phyloP scores from a whole-genome alignment of 768 basidiomycete genomes.

The Leccinum variicolor region DNA sequence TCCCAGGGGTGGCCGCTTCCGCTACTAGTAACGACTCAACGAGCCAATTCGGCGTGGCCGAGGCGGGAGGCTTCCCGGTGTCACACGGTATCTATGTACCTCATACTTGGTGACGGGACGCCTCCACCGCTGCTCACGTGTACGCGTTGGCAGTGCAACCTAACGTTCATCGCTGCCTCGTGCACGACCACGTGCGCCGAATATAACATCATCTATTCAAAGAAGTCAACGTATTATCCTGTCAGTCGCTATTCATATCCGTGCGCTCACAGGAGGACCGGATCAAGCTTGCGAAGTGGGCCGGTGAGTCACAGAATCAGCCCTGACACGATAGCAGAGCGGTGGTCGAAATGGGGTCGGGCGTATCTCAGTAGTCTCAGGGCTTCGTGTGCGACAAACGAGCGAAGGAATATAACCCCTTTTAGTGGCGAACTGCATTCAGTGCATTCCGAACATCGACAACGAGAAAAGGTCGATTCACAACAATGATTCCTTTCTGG shows the following conservation, averaged over 20 bases:
- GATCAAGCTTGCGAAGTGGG: background rate
- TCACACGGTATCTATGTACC: background rate
- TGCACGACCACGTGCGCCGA: background rate
- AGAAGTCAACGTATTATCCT: background rate
- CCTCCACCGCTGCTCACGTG: background rate
- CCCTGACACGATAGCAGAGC: background rate
- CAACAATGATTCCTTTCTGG: background rate
- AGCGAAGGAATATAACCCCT: slow-evolving; percentile 1
- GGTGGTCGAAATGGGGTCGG: background rate
- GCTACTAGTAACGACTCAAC: too few species aligned
- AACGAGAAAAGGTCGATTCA: background rate
- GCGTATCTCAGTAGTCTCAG: background rate
- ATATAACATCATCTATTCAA: background rate
- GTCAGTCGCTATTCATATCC: background rate
- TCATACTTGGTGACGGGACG: background rate
- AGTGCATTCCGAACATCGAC: background rate
- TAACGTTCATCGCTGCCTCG: background rate
- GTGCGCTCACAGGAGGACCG: background rate
- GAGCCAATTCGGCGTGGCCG: background rate
- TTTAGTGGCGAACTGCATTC: background rate
- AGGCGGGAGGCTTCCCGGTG: slow-evolving; percentile 18
- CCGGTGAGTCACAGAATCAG: background rate
- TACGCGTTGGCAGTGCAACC: background rate
- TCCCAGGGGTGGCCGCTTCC: background rate
- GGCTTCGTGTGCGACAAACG: background rate